These are phyloP conservation scores for Corrigiola litoralis DNA, from an alignment of 179 eudicot species.

Conservation along the genomic window DNA sequence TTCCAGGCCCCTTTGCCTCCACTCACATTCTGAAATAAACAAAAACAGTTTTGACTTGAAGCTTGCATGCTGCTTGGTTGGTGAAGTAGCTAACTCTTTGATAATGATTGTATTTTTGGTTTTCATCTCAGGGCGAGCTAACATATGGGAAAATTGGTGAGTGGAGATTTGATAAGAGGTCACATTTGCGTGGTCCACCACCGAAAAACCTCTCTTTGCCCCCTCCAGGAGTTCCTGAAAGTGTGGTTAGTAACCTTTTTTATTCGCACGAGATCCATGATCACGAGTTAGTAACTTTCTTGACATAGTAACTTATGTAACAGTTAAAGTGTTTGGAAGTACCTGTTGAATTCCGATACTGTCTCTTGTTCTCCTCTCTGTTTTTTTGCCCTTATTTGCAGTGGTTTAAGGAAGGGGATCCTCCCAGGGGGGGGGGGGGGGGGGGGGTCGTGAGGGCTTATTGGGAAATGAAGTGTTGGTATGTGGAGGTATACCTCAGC, in stretches of 20 bases:
- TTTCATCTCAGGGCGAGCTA: constrained; percentile 65
- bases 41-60: neutral
- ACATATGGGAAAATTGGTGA: constrained; percentile 87
- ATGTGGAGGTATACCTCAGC: too few relatives aligned
- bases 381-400: too few relatives aligned
- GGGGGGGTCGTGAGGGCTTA: too few relatives aligned
- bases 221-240: constrained; percentile 93
- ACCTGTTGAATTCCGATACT: too few relatives aligned
- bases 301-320: too few relatives aligned
- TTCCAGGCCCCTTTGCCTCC: neutral
- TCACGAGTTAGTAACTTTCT: too few relatives aligned
- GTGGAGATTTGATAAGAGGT: constrained; percentile 91
- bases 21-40: neutral
- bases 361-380: too few relatives aligned
- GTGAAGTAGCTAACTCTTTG: neutral
- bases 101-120: neutral
- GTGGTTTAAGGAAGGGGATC: too few relatives aligned
- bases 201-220: constrained; percentile 73
- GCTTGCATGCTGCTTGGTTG: neutral
- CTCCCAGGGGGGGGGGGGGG: too few relatives aligned
- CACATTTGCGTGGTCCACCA: constrained; percentile 72
- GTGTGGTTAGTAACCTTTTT: constrained; percentile 60
- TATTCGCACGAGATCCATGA: neutral
- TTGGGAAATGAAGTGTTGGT: too few relatives aligned
- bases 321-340: too few relatives aligned